Evolutionary conservation across 2,329 filamentous ascomycete species (phyloP).

Genomic region (Epichloe amarillans): DNA sequence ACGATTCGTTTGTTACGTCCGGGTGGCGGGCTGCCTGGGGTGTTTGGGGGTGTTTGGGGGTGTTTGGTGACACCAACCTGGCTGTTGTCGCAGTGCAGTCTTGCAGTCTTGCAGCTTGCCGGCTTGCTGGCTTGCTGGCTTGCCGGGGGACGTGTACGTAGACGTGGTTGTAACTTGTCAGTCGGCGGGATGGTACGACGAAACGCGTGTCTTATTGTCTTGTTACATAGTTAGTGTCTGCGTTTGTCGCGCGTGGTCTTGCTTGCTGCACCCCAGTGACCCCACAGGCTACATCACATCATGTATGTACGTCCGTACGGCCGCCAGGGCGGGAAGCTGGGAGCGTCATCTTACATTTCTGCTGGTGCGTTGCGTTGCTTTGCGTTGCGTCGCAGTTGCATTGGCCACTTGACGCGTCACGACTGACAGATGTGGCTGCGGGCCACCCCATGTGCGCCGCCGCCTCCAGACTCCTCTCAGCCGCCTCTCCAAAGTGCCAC

Average conservation of each 20-base stretch:
- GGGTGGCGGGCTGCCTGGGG: not conserved
- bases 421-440: no score
- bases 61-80: not conserved
- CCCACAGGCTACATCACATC: not conserved
- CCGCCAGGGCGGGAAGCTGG: not conserved
- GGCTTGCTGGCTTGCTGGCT: not conserved
- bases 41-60: not conserved
- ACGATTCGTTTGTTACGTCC: not conserved
- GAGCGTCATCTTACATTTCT: not conserved
- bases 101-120: not conserved
- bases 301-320: no score
- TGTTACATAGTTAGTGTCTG: not conserved
- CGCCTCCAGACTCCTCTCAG: no score
- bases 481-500: not conserved
- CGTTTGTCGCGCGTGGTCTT: not conserved
- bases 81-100: constrained; percentile 1
- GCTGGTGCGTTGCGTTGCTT: no score
- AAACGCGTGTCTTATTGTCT: not conserved
- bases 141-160: not conserved
- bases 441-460: no score
- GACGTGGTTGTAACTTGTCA: not conserved
- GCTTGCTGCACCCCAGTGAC: not conserved
- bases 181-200: not conserved
- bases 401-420: no score
- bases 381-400: no score